Conservation (phyloP, 305 asterid genomes). For the Solanum hybrid region DNA sequence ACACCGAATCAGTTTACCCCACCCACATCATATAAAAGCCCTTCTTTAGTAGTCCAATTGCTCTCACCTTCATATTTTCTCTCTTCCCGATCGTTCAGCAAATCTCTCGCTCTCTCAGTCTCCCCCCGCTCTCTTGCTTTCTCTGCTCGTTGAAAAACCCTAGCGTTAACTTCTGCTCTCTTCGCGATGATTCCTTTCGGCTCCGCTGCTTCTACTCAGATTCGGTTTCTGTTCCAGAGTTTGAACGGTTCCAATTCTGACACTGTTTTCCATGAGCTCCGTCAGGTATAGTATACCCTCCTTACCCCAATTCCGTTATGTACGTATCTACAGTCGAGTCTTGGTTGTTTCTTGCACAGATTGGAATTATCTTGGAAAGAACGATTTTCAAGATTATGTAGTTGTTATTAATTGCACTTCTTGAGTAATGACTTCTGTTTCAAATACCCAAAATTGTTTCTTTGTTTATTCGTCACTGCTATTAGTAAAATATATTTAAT, state of each 20-base stretch:
- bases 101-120: background rate
- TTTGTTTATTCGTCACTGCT: background rate
- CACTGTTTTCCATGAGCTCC: constrained; percentile 54
- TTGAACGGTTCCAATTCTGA: constrained; percentile 73
- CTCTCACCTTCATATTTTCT: background rate
- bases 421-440: background rate
- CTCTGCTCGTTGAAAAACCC: constrained; percentile 4
- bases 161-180: background rate
- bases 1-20: background rate
- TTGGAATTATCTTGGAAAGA: background rate
- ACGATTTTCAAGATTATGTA: background rate
- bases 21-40: background rate
- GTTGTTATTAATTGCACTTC: background rate
- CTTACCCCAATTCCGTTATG: background rate
- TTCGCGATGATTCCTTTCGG: constrained; percentile 56
- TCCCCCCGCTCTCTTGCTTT: background rate
- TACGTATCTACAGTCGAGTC: background rate
- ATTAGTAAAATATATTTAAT: background rate
- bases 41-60: background rate
- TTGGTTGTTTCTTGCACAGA: background rate
- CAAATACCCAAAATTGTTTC: background rate
- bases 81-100: background rate
- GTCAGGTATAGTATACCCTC: constrained; percentile 33
- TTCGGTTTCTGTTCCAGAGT: constrained; percentile 63
- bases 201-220: constrained; percentile 46